phyloP scores from a whole-genome alignment of 2,329 filamentous ascomycete species.

The Pseudogymnoascus sp. region DNA sequence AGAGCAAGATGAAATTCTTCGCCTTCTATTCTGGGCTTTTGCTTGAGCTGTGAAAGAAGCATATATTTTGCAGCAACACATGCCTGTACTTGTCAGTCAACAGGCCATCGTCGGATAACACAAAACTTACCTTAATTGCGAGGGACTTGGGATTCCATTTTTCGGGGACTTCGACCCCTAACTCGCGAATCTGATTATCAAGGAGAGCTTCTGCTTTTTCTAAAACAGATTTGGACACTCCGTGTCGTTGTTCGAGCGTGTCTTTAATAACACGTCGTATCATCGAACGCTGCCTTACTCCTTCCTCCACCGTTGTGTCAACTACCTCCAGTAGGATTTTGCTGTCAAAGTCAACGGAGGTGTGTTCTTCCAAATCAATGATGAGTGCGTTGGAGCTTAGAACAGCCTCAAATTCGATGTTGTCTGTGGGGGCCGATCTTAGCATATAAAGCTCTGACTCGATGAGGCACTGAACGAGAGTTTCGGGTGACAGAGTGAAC shows the following conservation, averaged over 20 bases:
- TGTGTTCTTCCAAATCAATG: not conserved
- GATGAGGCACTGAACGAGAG: not conserved
- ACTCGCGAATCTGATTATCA: not conserved
- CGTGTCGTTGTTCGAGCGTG: conserved; percentile 1
- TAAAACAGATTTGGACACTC: not conserved
- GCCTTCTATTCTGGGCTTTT: not conserved
- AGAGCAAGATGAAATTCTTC: not conserved
- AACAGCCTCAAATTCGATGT: not conserved
- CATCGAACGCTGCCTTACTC: not conserved
- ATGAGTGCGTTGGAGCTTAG: not conserved
- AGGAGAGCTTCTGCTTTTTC: not conserved
- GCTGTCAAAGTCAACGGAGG: not conserved
- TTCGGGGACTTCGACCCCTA: not conserved
- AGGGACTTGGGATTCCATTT: not conserved
- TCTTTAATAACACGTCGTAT: conserved; percentile 1
- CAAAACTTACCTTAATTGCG: not conserved
- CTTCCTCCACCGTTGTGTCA: not conserved
- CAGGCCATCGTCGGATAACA: not conserved
- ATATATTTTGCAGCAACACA: not conserved
- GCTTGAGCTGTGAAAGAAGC: not conserved
- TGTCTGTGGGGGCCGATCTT: not conserved
- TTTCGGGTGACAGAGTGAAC: not conserved
- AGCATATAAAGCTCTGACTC: not conserved
- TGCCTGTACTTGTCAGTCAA: not conserved
- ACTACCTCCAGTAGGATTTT: not conserved